These are phyloP conservation scores for Mycena belliarum DNA, from an alignment of 768 basidiomycete species.

Conservation along the genomic window DNA sequence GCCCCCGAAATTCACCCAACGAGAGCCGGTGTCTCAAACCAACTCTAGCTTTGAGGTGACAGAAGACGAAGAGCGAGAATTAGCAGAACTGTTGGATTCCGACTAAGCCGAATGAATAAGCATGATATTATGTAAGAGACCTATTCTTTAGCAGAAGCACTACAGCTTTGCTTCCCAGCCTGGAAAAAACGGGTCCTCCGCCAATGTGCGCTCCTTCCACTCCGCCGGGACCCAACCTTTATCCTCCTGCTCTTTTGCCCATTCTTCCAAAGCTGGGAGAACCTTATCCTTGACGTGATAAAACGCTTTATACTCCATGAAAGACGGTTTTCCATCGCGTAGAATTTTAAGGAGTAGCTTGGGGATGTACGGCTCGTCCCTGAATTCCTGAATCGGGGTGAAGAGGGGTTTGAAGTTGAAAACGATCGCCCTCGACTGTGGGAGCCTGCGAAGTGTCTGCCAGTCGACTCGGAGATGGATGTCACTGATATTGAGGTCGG, in stretches of 20 bases:
- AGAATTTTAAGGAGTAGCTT: conserved; percentile 45
- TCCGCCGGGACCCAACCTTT: conserved; percentile 45
- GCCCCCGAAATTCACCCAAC: conserved; percentile 8
- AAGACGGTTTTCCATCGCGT: conserved; percentile 37
- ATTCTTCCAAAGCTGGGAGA: conserved; percentile 45
- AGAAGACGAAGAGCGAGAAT: conserved; percentile 87
- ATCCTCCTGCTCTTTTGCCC: conserved; percentile 51
- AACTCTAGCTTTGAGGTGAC: conserved; percentile 52
- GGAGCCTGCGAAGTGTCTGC: conserved; percentile 54
- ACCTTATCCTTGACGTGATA: conserved; percentile 43
- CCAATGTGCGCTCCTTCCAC: conserved; percentile 51
- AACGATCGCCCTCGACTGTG: conserved; percentile 46
- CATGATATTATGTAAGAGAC: too few relatives aligned
- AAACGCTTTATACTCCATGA: conserved; percentile 47
- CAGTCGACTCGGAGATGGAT: conserved; percentile 53
- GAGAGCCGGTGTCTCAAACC: conserved; percentile 12
- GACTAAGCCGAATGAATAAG: conserved; percentile 24
- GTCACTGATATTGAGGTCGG: conserved; percentile 39
- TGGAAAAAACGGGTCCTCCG: conserved; percentile 54
- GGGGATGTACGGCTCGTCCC: conserved; percentile 49
- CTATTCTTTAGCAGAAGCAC: neutral
- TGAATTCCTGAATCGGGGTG: conserved; percentile 46
- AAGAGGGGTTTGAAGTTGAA: conserved; percentile 59
- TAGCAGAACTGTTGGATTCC: conserved; percentile 67
- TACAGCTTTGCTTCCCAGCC: conserved; percentile 35